phyloP scores from a whole-genome alignment of 2,329 filamentous ascomycete genomes.

The Esteya vermicola region DNA sequence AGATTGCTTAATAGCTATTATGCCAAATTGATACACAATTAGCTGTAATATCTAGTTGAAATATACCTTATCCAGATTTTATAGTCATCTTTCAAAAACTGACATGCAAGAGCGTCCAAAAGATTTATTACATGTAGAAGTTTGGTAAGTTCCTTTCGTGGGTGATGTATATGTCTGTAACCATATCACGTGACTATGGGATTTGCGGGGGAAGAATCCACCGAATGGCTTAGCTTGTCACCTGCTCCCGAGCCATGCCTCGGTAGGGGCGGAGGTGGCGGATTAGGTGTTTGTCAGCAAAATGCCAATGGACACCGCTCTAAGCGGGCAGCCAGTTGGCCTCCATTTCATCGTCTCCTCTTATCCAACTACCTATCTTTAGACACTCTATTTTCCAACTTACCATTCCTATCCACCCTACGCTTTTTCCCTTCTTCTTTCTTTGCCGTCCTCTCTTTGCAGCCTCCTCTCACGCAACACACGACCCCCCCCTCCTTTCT shows the following conservation, averaged over 20 bases:
- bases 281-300: not conserved
- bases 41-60: no score
- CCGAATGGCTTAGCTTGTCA: not conserved
- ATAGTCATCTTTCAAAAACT: no score
- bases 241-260: constrained; percentile 4
- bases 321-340: not conserved
- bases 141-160: no score
- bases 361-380: not conserved
- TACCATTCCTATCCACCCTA: no score
- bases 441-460: not conserved
- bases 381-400: no score
- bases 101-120: no score
- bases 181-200: not conserved
- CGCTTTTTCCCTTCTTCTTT: not conserved
- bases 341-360: not conserved
- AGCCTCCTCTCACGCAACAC: not conserved
- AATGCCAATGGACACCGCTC: not conserved
- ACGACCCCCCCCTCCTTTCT: not conserved
- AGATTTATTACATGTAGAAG: no score
- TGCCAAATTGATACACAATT: no score
- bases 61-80: no score
- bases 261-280: constrained; percentile 1
- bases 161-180: no score
- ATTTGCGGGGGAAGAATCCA: not conserved
- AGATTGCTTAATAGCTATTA: no score